Evolutionary conservation across 176 grass and related monocot species (phyloP).

Genomic region (Lolium perenne): DNA sequence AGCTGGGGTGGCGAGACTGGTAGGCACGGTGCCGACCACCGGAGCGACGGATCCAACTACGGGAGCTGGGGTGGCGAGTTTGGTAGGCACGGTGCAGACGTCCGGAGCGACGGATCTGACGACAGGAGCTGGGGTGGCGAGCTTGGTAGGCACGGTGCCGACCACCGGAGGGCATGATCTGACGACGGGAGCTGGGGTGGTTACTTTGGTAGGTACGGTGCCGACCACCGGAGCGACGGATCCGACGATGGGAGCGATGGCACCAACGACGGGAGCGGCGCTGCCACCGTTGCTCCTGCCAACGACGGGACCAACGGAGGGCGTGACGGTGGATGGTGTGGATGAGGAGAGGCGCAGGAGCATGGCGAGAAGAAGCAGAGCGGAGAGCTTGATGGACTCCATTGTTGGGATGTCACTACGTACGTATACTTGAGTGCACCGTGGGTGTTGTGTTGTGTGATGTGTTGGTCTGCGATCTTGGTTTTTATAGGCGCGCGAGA

Average conservation of each 20-base stretch:
- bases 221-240: background rate
- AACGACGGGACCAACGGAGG: background rate
- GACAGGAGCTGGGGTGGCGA: background rate
- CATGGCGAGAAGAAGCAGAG: too few species aligned
- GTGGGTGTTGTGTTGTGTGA: too few species aligned
- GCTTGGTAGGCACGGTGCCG: background rate
- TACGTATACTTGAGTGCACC: too few species aligned
- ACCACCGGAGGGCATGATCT: background rate
- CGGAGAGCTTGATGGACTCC: too few species aligned
- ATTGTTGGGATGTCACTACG: too few species aligned
- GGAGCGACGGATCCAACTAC: background rate
- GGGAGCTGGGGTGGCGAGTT: background rate
- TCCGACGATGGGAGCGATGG: background rate
- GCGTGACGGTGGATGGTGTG: too few species aligned
- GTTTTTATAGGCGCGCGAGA: too few species aligned
- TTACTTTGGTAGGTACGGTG: background rate
- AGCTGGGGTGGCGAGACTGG: background rate
- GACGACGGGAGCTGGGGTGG: too few species aligned
- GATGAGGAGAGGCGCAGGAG: too few species aligned
- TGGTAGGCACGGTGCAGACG: background rate
- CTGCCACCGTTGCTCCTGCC: constrained; percentile 2
- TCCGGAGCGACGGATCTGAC: background rate
- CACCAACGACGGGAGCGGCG: background rate
- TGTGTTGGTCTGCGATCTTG: too few species aligned
- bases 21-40: background rate